Base-by-base conservation (phyloP, 495 filamentous ascomycete species). In the Aspergillus diversus region DNA sequence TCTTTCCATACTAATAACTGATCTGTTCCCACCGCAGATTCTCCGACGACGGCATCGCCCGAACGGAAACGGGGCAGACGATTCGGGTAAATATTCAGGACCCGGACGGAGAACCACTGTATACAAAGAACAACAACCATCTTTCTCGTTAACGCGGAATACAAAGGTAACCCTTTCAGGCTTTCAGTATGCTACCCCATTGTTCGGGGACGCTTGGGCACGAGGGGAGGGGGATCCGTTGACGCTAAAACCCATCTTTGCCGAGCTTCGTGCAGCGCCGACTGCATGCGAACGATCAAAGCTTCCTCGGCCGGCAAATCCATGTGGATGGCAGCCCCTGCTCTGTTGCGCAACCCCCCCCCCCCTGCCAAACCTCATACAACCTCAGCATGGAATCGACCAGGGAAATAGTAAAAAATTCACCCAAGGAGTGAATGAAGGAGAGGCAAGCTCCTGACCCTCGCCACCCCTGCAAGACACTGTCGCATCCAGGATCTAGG, bases 31-130 rank as follows among this genome's bases (percentile, higher is more conserved):
- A 11, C 39, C 16, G n/a, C 47, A 27, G 21, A 17, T 50, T 54
- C 27, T 54, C 51, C 7, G 13, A 33, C 13, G 7, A 15, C 33
- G 27, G 27, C 27, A 15, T 12, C 5, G 7, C 27, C 51, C 33
- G 57, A 52, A 16, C 17, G 52, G 59, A 39, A 48, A 32, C 50
- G 15, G 13, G 17, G 37, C n/a, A 50, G 47, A 49, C 37, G n/a
- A 46, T 17, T 66, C 64, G 65, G 65, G 60, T 63, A 67, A 67
- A 67, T 57, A 57, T 58, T 63, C 64, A 57, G 65, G 60, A 67
- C 60, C 32, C 56, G 52, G 56, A 59, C 35, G 47, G 47, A 56
- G n/a, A 5, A 49, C 17, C 17, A 49, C 37, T 39, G 37, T 27
- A 27, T 27, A 27, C 21, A 27, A 27, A 27, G 21, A 27, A 27